These are phyloP conservation scores for Apiospora rasikravindrae DNA, from an alignment of 2,329 filamentous ascomycete genomes.

Conservation along the genomic window DNA sequence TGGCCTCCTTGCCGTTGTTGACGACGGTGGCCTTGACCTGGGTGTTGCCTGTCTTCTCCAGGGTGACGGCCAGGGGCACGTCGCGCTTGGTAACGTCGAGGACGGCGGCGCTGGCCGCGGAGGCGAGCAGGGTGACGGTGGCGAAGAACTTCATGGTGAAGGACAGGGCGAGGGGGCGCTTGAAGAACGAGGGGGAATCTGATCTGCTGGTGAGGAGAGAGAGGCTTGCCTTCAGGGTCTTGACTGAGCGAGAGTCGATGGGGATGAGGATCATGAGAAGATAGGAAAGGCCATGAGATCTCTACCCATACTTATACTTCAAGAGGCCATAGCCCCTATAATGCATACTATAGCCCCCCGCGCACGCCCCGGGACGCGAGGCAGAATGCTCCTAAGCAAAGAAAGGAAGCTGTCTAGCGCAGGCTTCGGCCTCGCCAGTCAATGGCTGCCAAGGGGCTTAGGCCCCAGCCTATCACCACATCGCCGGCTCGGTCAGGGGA, in stretches of 20 bases:
- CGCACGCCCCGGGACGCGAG: neutral
- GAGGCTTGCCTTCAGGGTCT: slow-evolving; percentile 15
- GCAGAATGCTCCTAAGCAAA: neutral
- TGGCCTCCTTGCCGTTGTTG: slow-evolving; percentile 51
- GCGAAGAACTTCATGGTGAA: slow-evolving; percentile 47
- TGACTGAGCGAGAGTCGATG: slow-evolving; percentile 12
- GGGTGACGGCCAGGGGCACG: slow-evolving; percentile 46
- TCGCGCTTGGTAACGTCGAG: slow-evolving; percentile 43
- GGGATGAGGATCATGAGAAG: neutral
- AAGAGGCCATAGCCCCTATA: neutral
- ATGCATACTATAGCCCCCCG: neutral
- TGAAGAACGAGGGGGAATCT: neutral
- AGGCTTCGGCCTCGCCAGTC: neutral
- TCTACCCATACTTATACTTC: neutral
- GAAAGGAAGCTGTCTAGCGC: slow-evolving; percentile 4
- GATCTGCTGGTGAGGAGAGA: neutral
- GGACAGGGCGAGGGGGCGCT: slow-evolving; percentile 3
- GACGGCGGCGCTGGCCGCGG: slow-evolving; percentile 43
- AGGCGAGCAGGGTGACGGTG: slow-evolving; percentile 42
- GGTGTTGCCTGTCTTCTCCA: slow-evolving; percentile 53
- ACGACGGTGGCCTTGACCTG: slow-evolving; percentile 55
- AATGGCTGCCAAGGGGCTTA: neutral
- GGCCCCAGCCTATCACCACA: neutral
- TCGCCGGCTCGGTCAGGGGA: neutral
- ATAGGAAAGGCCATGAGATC: fast-evolving